Evolutionary conservation across 2,329 filamentous ascomycete species (phyloP).

Genomic region (Taxawa tesnikishii): DNA sequence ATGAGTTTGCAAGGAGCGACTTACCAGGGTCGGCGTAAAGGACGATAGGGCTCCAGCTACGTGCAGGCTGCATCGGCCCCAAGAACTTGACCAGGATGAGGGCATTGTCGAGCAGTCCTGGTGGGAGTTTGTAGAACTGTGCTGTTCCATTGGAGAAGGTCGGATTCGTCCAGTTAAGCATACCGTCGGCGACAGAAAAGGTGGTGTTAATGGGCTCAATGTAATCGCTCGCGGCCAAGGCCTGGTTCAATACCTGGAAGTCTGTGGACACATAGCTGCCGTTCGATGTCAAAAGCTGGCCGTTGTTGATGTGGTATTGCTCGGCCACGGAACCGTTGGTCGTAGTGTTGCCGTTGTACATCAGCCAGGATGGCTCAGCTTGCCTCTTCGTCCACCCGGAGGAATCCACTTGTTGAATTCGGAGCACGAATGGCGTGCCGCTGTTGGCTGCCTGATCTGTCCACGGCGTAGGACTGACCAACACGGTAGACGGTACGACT

Average conservation of each 20-base stretch:
- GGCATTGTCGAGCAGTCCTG: slow-evolving; percentile 13
- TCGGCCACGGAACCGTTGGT: slow-evolving; percentile 16
- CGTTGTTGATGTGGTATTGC: slow-evolving; percentile 17
- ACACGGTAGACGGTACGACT: slow-evolving; percentile 16
- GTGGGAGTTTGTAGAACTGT: slow-evolving; percentile 18
- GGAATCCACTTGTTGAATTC: slow-evolving; percentile 13
- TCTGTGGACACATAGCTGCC: slow-evolving; percentile 16
- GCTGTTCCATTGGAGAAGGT: slow-evolving; percentile 18
- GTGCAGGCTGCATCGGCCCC: slow-evolving; percentile 12
- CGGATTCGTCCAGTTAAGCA: slow-evolving; percentile 19
- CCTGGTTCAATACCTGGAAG: slow-evolving; percentile 10
- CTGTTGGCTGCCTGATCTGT: slow-evolving; percentile 16
- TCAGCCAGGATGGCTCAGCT: slow-evolving; percentile 14
- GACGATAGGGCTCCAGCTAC: slow-evolving; percentile 16
- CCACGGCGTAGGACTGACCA: slow-evolving; percentile 14
- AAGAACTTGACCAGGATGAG: slow-evolving; percentile 17
- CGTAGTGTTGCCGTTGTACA: slow-evolving; percentile 20
- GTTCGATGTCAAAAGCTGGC: slow-evolving; percentile 11
- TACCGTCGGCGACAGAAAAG: slow-evolving; percentile 15
- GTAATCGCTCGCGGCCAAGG: slow-evolving; percentile 14
- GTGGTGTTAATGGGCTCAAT: slow-evolving; percentile 15
- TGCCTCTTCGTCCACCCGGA: slow-evolving; percentile 5
- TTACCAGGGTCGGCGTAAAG: slow-evolving; percentile 14
- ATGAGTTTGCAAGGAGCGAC: no score
- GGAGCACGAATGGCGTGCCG: slow-evolving; percentile 19